phyloP scores from a whole-genome alignment of 2,329 filamentous ascomycete genomes.

The Myrmaecium sp. region DNA sequence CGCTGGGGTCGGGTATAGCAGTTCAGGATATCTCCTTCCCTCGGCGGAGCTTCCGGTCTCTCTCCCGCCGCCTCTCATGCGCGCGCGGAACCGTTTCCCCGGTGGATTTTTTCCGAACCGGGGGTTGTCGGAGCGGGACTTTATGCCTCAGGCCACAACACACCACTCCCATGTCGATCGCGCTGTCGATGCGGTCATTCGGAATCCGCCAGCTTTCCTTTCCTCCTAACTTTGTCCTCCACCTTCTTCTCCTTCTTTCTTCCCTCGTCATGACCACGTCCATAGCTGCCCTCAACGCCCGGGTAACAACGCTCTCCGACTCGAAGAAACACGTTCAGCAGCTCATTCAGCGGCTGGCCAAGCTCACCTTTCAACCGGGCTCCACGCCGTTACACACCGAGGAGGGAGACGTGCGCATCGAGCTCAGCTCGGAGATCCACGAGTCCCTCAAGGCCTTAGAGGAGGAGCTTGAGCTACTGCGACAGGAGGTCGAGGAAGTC shows the following conservation, averaged over 20 bases:
- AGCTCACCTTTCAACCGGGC: slow-evolving; percentile 43
- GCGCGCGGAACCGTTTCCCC: no score
- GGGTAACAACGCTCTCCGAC: slow-evolving; percentile 35
- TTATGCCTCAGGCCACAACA: no score
- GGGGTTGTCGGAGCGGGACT: no score
- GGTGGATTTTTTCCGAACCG: no score
- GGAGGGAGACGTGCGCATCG: slow-evolving; percentile 49
- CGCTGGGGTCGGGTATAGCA: no score
- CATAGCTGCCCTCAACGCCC: slow-evolving; percentile 25
- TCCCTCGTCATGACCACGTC: slow-evolving; percentile 16
- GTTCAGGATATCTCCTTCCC: no score
- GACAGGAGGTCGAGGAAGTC: slow-evolving; percentile 61
- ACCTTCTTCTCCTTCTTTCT: slow-evolving; percentile 7
- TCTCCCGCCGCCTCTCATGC: no score
- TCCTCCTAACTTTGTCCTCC: slow-evolving; percentile 1
- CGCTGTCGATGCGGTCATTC: no score
- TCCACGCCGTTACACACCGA: slow-evolving; percentile 42
- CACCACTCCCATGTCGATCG: not conserved
- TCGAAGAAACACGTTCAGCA: slow-evolving; percentile 35
- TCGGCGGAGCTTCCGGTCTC: no score
- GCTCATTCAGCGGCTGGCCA: slow-evolving; percentile 39
- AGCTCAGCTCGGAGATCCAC: slow-evolving; percentile 67
- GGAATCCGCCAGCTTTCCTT: not conserved
- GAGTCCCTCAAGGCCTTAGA: slow-evolving; percentile 60
- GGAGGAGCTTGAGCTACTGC: slow-evolving; percentile 66